A percentile compares a stretch with the other conserved stretches of the same genome.
phyloP scores from a whole-genome alignment of 306 rosid species.

The Malus fusca region DNA sequence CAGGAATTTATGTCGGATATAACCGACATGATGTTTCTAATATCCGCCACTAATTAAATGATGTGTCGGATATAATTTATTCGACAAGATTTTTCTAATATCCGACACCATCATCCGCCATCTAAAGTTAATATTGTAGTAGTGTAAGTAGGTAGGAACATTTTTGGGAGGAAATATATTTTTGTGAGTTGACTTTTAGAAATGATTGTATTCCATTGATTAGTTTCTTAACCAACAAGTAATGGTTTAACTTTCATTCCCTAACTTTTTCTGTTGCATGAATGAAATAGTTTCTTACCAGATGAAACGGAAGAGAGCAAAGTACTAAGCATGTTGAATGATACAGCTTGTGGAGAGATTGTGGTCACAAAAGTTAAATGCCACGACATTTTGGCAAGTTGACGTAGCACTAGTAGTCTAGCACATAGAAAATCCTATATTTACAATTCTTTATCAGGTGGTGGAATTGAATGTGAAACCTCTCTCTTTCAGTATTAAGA shows the following conservation, averaged over 20 bases:
- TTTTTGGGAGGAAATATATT: background rate
- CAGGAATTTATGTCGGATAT: too few relatives aligned
- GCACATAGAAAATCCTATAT: background rate
- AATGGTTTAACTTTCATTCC: background rate
- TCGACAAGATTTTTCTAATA: too few relatives aligned
- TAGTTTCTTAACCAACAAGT: background rate
- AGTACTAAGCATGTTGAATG: background rate
- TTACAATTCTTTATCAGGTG: too few relatives aligned
- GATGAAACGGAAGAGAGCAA: background rate
- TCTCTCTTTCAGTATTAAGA: too few relatives aligned
- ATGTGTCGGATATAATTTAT: too few relatives aligned
- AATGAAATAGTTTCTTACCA: background rate
- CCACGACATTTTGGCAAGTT: background rate
- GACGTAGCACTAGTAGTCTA: background rate
- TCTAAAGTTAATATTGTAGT: too few relatives aligned
- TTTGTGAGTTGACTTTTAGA: background rate
- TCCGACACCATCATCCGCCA: too few relatives aligned
- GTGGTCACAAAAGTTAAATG: background rate
- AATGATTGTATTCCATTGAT: background rate
- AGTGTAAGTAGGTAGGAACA: background rate
- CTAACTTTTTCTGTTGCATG: background rate
- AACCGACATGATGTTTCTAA: too few relatives aligned
- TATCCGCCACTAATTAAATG: too few relatives aligned
- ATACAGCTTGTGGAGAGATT: background rate
- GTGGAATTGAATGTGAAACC: background rate